Base-by-base conservation (phyloP, 768 basidiomycete genomes). In the Termitomyces heimii region DNA sequence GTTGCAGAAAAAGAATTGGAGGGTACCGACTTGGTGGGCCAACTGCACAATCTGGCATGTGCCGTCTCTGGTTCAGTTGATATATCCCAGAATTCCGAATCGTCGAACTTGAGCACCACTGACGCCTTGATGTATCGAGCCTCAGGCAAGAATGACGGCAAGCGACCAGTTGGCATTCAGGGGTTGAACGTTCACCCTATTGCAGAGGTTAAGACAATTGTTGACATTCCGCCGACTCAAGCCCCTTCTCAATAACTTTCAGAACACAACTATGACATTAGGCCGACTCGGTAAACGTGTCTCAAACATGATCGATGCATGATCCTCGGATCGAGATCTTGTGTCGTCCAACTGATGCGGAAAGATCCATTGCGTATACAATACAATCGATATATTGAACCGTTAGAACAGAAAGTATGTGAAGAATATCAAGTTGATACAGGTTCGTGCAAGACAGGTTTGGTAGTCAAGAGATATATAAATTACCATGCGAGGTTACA, bases 221-320 rank as follows among this genome's bases (percentile, higher is more conserved):
- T 31, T 7, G 46, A 47, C 39, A 34, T 32, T 48, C 47, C 29
- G 20, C 47, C 47, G 47, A 32, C 31, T 32, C 20, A 48, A 20
- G 13, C 20, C 28, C 22, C 22, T 12, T 44, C 22, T 44, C 5
- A 10, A 29, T n/a, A 47, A 47, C 31, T 46, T 51, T 32, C 22
- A 32, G 1, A 54, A 53, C 62, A 60, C 18, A 35, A 47, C 62
- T n/a, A 60, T 56, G 59, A 58, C 54, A 57, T 35, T 34, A 48
- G 29, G 45, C 55, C 55, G 53, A 56, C 26, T 31, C 43, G 45
- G 53, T 46, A 52, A 54, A 54, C 53, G 56, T 20, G 50, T 40
- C 18, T 14, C 14, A 37, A 35, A 22, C 29, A 20, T n/a, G n/a
- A n/a, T n/a, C n/a, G n/a, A n/a, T n/a, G n/a, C n/a, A n/a, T n/a